Evolutionary conservation across 148 eudicot species (phyloP).

Genomic region (Camellia lanceoleosa): DNA sequence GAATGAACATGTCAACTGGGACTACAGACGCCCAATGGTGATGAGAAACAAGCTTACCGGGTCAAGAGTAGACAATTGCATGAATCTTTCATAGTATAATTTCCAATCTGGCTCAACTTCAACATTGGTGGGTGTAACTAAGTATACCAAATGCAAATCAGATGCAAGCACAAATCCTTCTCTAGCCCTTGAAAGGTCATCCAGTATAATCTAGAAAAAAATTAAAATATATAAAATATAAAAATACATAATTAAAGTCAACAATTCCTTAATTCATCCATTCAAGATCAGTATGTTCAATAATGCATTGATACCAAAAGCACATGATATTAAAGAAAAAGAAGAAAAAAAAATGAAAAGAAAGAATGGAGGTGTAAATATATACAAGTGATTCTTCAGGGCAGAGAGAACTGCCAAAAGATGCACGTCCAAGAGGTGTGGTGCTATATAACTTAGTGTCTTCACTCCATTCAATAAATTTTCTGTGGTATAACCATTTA

Average conservation of each 20-base stretch:
- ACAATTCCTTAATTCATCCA: background rate
- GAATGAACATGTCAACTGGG: background rate
- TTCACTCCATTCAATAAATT: conserved; percentile 93
- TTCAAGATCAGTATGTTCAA: background rate
- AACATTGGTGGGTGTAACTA: conserved; percentile 93
- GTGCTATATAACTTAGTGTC: conserved; percentile 84
- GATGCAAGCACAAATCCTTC: conserved; percentile 98
- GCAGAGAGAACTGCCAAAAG: conserved; percentile 92
- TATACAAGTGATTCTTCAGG: conserved; percentile 98
- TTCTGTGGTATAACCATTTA: conserved; percentile 91
- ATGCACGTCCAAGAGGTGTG: conserved; percentile 92
- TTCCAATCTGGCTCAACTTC: conserved; percentile 99
- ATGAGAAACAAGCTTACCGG: conserved; percentile 53
- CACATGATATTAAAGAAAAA: background rate
- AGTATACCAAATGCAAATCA: conserved; percentile 94
- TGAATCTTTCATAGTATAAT: conserved; percentile 85
- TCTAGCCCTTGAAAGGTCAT: conserved; percentile 95
- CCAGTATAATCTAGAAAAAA: conserved; percentile 70
- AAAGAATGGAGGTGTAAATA: conserved; percentile 12
- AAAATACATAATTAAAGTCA: conserved; percentile 5
- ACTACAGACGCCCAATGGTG: background rate
- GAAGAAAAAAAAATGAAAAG: background rate
- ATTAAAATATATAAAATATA: background rate
- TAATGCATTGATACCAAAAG: background rate
- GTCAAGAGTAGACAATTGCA: conserved; percentile 77